These are phyloP conservation scores for Phytophthora macrochlamydospora DNA, from an alignment of 352 stramenopile species.

Conservation along the genomic window DNA sequence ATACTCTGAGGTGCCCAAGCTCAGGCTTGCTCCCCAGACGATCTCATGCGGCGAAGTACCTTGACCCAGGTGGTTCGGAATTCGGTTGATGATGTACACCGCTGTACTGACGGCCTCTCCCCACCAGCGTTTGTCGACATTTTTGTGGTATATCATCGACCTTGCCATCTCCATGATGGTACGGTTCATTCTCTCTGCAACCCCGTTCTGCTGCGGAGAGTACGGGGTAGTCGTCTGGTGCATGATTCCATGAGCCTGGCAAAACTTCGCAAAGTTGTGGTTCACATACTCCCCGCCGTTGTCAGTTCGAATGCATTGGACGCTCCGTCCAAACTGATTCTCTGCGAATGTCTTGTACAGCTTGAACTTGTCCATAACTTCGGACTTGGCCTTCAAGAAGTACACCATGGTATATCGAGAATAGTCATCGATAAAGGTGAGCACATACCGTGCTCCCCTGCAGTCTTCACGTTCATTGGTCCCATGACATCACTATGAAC, in stretches of 20 bases:
- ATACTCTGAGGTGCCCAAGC: constrained; percentile 3
- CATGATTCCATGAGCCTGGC: constrained; percentile 7
- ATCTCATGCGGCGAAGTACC: constrained; percentile 13
- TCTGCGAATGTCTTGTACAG: background rate
- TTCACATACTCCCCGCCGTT: constrained; percentile 26
- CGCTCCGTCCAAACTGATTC: background rate
- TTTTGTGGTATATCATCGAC: constrained; percentile 16
- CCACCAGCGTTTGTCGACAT: constrained; percentile 17
- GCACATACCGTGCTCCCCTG: constrained; percentile 2
- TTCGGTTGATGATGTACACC: constrained; percentile 19
- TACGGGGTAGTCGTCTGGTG: constrained; percentile 27
- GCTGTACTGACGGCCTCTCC: constrained; percentile 19
- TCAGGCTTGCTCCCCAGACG: constrained; percentile 1
- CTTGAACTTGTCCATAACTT: background rate
- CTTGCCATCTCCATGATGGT: constrained; percentile 18
- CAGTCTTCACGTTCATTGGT: constrained; percentile 3
- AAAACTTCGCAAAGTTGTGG: constrained; percentile 3
- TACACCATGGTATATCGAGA: background rate
- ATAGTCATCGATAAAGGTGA: constrained; percentile 25
- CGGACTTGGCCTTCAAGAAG: background rate
- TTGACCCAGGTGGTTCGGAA: constrained; percentile 8
- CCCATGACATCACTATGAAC: constrained; percentile 13
- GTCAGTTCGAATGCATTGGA: constrained; percentile 5
- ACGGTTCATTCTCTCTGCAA: constrained; percentile 23
- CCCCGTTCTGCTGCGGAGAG: constrained; percentile 13